Conservation (phyloP, 2,329 filamentous ascomycete genomes). For the Leptodontidium sp. region DNA sequence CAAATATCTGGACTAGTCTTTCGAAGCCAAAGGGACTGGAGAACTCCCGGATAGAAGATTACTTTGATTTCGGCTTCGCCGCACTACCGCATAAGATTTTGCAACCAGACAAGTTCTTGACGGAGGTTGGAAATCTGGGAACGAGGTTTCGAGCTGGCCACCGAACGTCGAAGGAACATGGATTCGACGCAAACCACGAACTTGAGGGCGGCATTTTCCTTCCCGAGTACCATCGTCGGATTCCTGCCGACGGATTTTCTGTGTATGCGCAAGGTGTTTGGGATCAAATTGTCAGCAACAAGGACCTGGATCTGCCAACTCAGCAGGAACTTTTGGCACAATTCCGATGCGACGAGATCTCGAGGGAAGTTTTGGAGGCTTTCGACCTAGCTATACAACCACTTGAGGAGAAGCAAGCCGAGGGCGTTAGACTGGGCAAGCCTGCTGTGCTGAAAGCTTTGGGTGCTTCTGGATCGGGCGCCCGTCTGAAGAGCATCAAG, state of each 20-base stretch:
- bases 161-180: conserved; percentile 69
- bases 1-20: conserved; percentile 90
- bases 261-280: conserved; percentile 93
- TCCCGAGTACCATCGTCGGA: conserved; percentile 93
- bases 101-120: conserved; percentile 88
- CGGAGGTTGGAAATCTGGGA: conserved; percentile 81
- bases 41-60: conserved; percentile 89
- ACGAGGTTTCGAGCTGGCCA: conserved; percentile 84
- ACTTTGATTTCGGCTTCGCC: conserved; percentile 98
- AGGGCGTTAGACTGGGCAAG: conserved; percentile 76
- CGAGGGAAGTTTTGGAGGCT: conserved; percentile 81
- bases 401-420: conserved; percentile 85
- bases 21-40: conserved; percentile 92
- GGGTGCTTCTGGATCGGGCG: conserved; percentile 74
- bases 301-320: conserved; percentile 94
- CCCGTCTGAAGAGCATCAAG: conserved; percentile 77
- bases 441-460: conserved; percentile 77
- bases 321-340: conserved; percentile 97
- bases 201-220: conserved; percentile 84
- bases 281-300: conserved; percentile 99
- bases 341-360: conserved; percentile 97
- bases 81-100: conserved; percentile 96
- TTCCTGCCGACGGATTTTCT: conserved; percentile 96
- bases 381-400: conserved; percentile 87
- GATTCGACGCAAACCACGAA: conserved; percentile 72